Evolutionary conservation across 169 alveolate genomes (phyloP).

Genomic region (Cryptosporidium sp.): DNA sequence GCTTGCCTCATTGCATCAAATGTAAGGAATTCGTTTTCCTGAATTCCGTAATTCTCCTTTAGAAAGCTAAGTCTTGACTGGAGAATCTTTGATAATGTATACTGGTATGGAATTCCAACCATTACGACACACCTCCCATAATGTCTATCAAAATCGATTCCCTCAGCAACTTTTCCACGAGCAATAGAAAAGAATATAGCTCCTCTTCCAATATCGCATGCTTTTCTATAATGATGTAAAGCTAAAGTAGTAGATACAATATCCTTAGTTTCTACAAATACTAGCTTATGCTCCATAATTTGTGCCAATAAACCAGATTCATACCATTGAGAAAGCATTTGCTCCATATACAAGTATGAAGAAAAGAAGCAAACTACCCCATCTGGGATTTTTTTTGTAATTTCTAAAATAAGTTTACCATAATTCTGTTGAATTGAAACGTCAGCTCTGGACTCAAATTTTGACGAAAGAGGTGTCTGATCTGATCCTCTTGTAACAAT

Average conservation of each 20-base stretch:
- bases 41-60: conserved; percentile 90
- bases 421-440: conserved; percentile 91
- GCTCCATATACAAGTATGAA: conserved; percentile 92
- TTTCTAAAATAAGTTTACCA: conserved; percentile 92
- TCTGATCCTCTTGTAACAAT: conserved; percentile 95
- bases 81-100: conserved; percentile 91
- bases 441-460: conserved; percentile 93
- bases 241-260: conserved; percentile 95
- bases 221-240: conserved; percentile 90
- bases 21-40: conserved; percentile 95
- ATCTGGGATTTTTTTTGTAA: conserved; percentile 93
- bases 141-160: conserved; percentile 98
- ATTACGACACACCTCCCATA: conserved; percentile 98
- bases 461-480: conserved; percentile 90
- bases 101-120: conserved; percentile 97
- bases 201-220: conserved; percentile 98
- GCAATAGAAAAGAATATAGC: conserved; percentile 97
- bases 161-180: conserved; percentile 98
- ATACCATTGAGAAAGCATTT: conserved; percentile 93
- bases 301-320: conserved; percentile 93
- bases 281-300: conserved; percentile 92
- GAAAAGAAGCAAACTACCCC: conserved; percentile 98
- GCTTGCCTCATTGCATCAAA: conserved; percentile 99
- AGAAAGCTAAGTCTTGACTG: conserved; percentile 91
- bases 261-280: conserved; percentile 97